Evolutionary conservation across 805 yeast species (phyloP).

Genomic region (Zygoascus biomembranicola): DNA sequence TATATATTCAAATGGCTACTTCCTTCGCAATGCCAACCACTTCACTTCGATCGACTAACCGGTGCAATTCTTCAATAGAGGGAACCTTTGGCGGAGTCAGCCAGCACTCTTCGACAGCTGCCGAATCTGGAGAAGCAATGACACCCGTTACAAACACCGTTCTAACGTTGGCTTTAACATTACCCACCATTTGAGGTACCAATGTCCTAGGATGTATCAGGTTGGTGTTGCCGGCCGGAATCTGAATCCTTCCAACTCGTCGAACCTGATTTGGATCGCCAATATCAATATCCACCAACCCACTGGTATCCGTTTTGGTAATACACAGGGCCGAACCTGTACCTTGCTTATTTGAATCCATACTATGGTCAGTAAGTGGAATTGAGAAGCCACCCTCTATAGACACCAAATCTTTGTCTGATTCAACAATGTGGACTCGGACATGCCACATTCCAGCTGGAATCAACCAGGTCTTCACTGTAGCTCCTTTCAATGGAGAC

Average conservation of each 20-base stretch:
- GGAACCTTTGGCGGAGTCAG: not conserved
- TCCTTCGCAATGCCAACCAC: not conserved
- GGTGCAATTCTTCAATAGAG: not conserved
- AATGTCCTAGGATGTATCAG: slow-evolving; percentile 6
- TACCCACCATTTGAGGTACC: slow-evolving; percentile 12
- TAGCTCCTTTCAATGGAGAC: slow-evolving; percentile 16
- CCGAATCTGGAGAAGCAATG: slow-evolving; percentile 5
- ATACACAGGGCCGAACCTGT: not conserved
- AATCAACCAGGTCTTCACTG: slow-evolving; percentile 17
- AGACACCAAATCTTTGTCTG: slow-evolving; percentile 4
- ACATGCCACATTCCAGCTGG: slow-evolving; percentile 16
- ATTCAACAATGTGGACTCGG: slow-evolving; percentile 14
- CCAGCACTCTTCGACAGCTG: not conserved
- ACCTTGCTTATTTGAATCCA: slow-evolving; percentile 4
- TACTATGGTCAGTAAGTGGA: slow-evolving; percentile 10
- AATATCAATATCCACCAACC: slow-evolving; percentile 4
- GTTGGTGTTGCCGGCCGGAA: slow-evolving; percentile 12
- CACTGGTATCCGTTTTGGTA: not conserved
- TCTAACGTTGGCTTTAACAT: slow-evolving; percentile 4
- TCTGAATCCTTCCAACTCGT: slow-evolving; percentile 5
- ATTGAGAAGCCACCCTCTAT: slow-evolving; percentile 17
- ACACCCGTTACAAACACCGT: slow-evolving; percentile 6
- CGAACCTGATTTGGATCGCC: not conserved
- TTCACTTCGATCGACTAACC: not conserved
- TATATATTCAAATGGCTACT: too few relatives aligned